Percentiles rank a stretch among this genome's conserved stretches.
Evolutionary conservation across 179 eudicot genomes (phyloP).

Genomic region (Silene coronaria): DNA sequence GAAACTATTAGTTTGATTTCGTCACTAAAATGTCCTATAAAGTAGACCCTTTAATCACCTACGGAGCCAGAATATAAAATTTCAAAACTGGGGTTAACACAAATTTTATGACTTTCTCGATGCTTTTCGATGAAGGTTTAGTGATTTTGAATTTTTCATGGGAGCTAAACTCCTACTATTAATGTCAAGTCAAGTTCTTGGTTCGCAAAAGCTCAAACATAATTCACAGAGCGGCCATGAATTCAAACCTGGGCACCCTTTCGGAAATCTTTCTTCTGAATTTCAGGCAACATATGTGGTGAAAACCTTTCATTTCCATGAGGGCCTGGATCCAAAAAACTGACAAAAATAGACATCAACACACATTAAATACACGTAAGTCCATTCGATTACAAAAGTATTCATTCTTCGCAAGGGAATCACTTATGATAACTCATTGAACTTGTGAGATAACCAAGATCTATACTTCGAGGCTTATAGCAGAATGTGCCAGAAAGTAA

Average conservation of each 20-base stretch:
- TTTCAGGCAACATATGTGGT: constrained; percentile 86
- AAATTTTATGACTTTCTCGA: too few relatives aligned
- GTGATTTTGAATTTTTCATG: too few relatives aligned
- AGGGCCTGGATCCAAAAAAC: constrained; percentile 95
- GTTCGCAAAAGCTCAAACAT: neutral
- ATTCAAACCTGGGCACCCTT: constrained; percentile 95
- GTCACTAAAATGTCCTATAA: neutral
- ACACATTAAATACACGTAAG: neutral
- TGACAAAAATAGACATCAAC: constrained; percentile 24
- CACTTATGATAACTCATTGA: neutral
- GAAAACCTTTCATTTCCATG: constrained; percentile 90
- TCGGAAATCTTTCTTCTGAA: constrained; percentile 64
- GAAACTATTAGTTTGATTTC: neutral
- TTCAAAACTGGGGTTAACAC: too few relatives aligned
- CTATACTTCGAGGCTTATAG: neutral
- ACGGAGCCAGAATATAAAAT: too few relatives aligned
- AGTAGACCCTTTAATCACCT: too few relatives aligned
- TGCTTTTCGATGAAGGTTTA: too few relatives aligned
- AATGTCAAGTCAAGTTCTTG: neutral
- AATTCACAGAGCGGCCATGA: neutral
- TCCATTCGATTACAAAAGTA: neutral
- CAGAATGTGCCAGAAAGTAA: neutral
- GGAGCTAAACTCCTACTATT: neutral
- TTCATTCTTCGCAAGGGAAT: neutral
- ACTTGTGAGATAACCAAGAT: too few relatives aligned